A percentile compares a stretch with the other conserved stretches of the same genome.
Evolutionary conservation across 2,329 filamentous ascomycete species (phyloP).

Genomic region (Trichoderma sp.): DNA sequence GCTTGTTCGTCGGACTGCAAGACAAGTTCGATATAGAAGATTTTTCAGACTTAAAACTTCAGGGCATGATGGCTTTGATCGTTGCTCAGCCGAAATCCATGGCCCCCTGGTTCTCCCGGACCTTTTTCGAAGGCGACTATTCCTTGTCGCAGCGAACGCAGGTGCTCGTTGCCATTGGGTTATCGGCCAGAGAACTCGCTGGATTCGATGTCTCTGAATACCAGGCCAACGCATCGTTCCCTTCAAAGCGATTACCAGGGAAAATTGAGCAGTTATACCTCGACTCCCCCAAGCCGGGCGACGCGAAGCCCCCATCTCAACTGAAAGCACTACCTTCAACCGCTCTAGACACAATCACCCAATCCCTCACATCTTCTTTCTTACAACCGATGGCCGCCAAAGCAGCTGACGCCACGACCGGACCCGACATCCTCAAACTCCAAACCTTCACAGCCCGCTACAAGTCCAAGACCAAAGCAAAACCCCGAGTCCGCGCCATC

Average conservation of each 20-base stretch:
- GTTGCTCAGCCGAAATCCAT: slow-evolving; percentile 74
- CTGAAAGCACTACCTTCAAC: slow-evolving; percentile 57
- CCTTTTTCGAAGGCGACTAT: slow-evolving; percentile 90
- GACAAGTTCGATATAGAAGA: slow-evolving; percentile 81
- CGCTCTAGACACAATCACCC: slow-evolving; percentile 68
- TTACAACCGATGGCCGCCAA: slow-evolving; percentile 79
- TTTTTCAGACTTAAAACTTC: slow-evolving; percentile 74
- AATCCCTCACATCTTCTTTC: slow-evolving; percentile 68
- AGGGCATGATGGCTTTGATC: slow-evolving; percentile 80
- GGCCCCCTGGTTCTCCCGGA: slow-evolving; percentile 79
- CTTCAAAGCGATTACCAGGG: slow-evolving; percentile 76
- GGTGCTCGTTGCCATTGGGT: slow-evolving; percentile 77
- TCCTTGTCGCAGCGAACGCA: slow-evolving; percentile 81
- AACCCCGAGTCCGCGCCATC: slow-evolving; percentile 55
- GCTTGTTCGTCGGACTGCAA: slow-evolving; percentile 74
- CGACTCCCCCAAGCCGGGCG: slow-evolving; percentile 32
- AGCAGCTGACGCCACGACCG: slow-evolving; percentile 76
- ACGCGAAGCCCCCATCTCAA: slow-evolving; percentile 33
- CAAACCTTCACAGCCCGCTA: slow-evolving; percentile 75
- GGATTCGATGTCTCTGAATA: slow-evolving; percentile 66
- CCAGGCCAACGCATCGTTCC: slow-evolving; percentile 60
- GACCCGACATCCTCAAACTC: slow-evolving; percentile 83
- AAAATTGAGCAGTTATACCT: slow-evolving; percentile 73
- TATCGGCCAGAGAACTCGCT: slow-evolving; percentile 81
- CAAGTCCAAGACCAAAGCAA: slow-evolving; percentile 38